These are phyloP conservation scores for Talaromyces adpressus DNA, from an alignment of 495 filamentous ascomycete genomes.

Conservation along the genomic window DNA sequence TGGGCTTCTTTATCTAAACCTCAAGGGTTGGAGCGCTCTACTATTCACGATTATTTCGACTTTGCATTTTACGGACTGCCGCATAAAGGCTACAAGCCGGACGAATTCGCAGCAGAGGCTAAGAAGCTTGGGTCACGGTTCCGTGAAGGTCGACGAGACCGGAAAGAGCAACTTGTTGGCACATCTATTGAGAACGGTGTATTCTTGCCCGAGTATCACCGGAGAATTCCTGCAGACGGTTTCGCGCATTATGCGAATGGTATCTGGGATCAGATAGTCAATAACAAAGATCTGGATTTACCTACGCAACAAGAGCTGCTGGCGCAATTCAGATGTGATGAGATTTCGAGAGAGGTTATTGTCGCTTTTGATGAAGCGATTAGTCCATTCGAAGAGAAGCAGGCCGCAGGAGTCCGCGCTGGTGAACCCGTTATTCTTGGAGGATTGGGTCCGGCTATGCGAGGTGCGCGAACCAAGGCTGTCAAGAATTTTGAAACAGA, in stretches of 20 bases:
- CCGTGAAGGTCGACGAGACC: conserved; percentile 67
- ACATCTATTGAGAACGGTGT: conserved; percentile 75
- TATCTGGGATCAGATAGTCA: conserved; percentile 96
- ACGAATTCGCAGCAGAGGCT: conserved; percentile 79
- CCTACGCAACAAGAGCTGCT: conserved; percentile 96
- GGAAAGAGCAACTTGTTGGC: conserved; percentile 39
- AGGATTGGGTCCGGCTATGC: conserved; percentile 72
- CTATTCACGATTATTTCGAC: conserved; percentile 95
- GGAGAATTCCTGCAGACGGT: conserved; percentile 91
- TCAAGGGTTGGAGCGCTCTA: conserved; percentile 74
- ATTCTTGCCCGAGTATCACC: conserved; percentile 90
- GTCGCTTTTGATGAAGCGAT: conserved; percentile 78
- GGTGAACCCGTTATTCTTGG: conserved; percentile 68
- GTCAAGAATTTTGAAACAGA: conserved; percentile 81
- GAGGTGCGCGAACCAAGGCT: conserved; percentile 59
- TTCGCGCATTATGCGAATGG: conserved; percentile 88
- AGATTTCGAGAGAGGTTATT: conserved; percentile 83
- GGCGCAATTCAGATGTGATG: conserved; percentile 95
- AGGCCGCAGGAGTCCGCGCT: conserved; percentile 60
- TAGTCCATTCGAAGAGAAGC: conserved; percentile 75
- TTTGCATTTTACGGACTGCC: conserved; percentile 94
- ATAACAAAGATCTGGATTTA: conserved; percentile 95
- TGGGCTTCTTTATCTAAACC: conserved; percentile 93
- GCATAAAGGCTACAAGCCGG: conserved; percentile 92
- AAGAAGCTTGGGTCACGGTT: conserved; percentile 76